Conservation (phyloP, 2,329 filamentous ascomycete species). For the Penicillium vulpinum region DNA sequence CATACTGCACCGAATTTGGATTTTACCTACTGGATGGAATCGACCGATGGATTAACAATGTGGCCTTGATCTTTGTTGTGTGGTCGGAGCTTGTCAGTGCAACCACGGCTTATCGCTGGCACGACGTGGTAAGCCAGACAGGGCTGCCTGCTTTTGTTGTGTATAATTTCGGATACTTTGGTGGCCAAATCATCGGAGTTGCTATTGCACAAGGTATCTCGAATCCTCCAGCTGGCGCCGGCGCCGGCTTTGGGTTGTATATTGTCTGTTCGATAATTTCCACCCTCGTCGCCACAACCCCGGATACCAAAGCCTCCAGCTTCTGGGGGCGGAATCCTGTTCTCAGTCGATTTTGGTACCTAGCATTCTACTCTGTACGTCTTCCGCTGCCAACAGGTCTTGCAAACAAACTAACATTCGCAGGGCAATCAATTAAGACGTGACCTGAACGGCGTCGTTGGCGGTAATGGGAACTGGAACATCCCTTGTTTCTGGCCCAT, state of each 20-base stretch:
- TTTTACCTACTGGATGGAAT: constrained; percentile 58
- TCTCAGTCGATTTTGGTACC: constrained; percentile 52
- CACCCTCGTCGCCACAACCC: constrained; percentile 35
- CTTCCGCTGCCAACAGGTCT: fast-evolving
- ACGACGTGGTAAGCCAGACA: constrained; percentile 53
- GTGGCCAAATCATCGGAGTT: constrained; percentile 55
- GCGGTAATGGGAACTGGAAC: constrained; percentile 56
- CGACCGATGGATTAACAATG: constrained; percentile 59
- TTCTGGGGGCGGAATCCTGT: constrained; percentile 46
- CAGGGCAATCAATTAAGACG: constrained; percentile 58
- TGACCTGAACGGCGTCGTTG: constrained; percentile 58
- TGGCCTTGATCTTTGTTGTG: constrained; percentile 59
- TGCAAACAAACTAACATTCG: background rate
- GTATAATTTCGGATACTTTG: constrained; percentile 58
- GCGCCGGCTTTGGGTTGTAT: constrained; percentile 56
- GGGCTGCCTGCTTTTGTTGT: constrained; percentile 49
- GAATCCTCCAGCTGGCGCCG: constrained; percentile 49
- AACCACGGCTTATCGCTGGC: constrained; percentile 58
- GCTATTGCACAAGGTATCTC: constrained; percentile 49
- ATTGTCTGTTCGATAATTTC: constrained; percentile 41
- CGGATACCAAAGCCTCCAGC: constrained; percentile 43
- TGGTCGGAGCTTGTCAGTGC: constrained; percentile 56
- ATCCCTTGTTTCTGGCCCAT: constrained; percentile 56
- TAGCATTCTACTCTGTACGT: constrained; percentile 60
- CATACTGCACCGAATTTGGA: constrained; percentile 60